A percentile compares a stretch with the other conserved stretches of the same genome.
These are phyloP conservation scores for Fremontodendron californicum DNA, from an alignment of 345 rosid genomes.

Conservation along the genomic window DNA sequence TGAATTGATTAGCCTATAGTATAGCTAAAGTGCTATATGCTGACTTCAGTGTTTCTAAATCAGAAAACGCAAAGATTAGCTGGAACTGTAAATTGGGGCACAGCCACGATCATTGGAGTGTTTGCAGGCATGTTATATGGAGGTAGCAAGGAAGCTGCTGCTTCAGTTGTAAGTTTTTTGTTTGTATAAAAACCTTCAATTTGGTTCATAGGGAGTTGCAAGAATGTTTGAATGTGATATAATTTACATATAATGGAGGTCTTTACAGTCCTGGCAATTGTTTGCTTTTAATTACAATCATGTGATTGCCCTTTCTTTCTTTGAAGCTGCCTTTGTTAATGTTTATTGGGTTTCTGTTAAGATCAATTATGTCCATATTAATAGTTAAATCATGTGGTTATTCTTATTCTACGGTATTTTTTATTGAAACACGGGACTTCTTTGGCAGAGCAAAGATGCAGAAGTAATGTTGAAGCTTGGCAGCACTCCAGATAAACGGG, in stretches of 20 bases:
- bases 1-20: background rate
- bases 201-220: background rate
- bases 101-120: constrained; percentile 78
- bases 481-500: constrained; percentile 86
- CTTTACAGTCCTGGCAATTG: background rate
- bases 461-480: constrained; percentile 96
- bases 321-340: background rate
- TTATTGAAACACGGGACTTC: background rate
- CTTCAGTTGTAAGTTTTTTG: constrained; percentile 64
- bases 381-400: background rate
- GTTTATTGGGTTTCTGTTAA: background rate
- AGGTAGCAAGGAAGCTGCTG: constrained; percentile 94
- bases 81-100: constrained; percentile 84
- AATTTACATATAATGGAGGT: background rate
- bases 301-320: background rate
- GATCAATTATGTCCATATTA: background rate
- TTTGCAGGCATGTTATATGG: constrained; percentile 92
- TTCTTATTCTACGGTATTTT: background rate
- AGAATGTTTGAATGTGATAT: background rate
- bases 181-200: background rate
- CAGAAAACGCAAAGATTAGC: constrained; percentile 54
- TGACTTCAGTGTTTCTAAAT: constrained; percentile 17
- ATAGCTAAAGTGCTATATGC: background rate
- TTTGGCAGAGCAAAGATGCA: constrained; percentile 84
- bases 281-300: background rate